Base-by-base conservation (phyloP, 2,329 filamentous ascomycete species). In the Neoascochyta sp. region DNA sequence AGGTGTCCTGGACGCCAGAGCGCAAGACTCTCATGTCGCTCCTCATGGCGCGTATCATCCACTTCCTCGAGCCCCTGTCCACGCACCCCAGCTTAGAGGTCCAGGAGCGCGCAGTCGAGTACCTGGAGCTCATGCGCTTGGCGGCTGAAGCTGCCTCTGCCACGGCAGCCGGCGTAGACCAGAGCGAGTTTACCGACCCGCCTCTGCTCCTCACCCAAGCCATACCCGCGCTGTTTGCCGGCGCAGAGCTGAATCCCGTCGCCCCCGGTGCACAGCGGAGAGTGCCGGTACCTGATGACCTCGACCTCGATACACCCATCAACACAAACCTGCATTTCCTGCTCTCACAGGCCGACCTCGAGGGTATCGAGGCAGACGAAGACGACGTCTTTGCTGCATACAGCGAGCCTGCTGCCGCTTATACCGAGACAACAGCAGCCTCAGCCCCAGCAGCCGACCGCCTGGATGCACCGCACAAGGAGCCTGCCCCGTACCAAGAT, bases 81-180 rank as follows among this genome's bases (percentile, higher is more conserved):
- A 72, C 81, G 22, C 87, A 96, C 58, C 89, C 90, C 0, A 86
- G 81, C 50, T 72, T 98, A 1, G 92, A 98, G 57, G 88, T 98
- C 3, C 92, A 98, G 64, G 92, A 96, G 62, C 79, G 92, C 34
- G 83, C 89, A 3, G 89, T 95, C 2, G 89, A 95, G 56, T 93
- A 95, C 49, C 75, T 88, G 0, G 92, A 98, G 57, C 72, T 96
- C 9, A 77, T 96, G 52, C 87, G 87, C 36, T 71, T 98, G 24
- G 87, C 86, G 2, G 80, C 81, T 1, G 92, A 98, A 65, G 88
- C 90, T 9, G 77, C 78, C 3, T 75, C 80, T 7, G 79, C 73
- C 2, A 83, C 89, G 39, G 71, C 76, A 8, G 67, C 75, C 13
- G 57, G 60, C 7, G 32, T 41, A 0, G 75, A 79, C 9, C 72